Conservation (phyloP, 345 rosid genomes). For the Gossypium herbaceum region DNA sequence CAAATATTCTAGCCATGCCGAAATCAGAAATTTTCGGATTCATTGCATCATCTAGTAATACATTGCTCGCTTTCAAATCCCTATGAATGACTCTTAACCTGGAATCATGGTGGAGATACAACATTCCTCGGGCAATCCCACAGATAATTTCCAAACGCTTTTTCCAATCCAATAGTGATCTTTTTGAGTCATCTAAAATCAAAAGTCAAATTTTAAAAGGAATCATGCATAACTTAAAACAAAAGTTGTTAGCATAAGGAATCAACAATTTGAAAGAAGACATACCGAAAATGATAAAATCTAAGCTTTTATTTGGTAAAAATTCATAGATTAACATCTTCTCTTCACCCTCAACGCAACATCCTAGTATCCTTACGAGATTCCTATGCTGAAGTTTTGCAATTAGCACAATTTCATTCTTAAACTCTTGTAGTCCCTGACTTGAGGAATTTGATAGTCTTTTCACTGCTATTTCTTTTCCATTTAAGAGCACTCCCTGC, state of each 20-base stretch:
- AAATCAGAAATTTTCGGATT: slow-evolving; percentile 64
- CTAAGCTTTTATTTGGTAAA: slow-evolving; percentile 60
- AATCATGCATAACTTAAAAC: not conserved
- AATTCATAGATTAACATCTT: slow-evolving; percentile 60
- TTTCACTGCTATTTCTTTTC: slow-evolving; percentile 45
- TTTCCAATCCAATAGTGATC: slow-evolving; percentile 41
- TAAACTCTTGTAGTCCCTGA: slow-evolving; percentile 50
- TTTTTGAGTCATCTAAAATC: slow-evolving; percentile 36
- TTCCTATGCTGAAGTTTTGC: slow-evolving; percentile 68
- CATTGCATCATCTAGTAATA: slow-evolving; percentile 49
- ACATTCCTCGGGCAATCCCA: slow-evolving; percentile 61
- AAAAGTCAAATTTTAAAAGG: not conserved
- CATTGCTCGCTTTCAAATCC: slow-evolving; percentile 63
- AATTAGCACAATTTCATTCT: slow-evolving; percentile 37
- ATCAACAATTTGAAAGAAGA: not conserved
- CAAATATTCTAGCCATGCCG: slow-evolving; percentile 60
- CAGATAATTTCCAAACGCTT: slow-evolving; percentile 49
- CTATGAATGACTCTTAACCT: slow-evolving; percentile 70
- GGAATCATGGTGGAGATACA: slow-evolving; percentile 71
- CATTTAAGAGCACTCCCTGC: slow-evolving; percentile 28
- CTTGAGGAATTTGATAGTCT: slow-evolving; percentile 43
- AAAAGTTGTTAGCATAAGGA: not conserved
- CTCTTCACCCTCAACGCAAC: slow-evolving; percentile 48
- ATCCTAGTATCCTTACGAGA: slow-evolving; percentile 65
- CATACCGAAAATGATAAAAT: slow-evolving; percentile 48